A percentile compares a stretch with the other conserved stretches of the same genome.
phyloP scores from a whole-genome alignment of 2,329 filamentous ascomycete species.

The Cadophora luteo-olivacea region DNA sequence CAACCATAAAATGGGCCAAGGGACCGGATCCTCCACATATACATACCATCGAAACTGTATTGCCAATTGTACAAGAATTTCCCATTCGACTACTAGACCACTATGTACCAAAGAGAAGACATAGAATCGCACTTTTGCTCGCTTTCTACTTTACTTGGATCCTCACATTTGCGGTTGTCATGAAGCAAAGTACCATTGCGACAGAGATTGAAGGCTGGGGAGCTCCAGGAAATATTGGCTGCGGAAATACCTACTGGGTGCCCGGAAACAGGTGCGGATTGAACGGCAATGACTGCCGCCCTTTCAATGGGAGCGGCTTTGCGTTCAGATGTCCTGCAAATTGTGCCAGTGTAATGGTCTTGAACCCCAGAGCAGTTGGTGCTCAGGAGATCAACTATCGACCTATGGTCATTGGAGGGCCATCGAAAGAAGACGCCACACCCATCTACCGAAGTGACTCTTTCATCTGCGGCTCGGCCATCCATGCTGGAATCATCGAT shows the following conservation, averaged over 20 bases:
- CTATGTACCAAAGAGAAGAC: slow-evolving; percentile 63
- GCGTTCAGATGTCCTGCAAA: slow-evolving; percentile 78
- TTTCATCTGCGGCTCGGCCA: slow-evolving; percentile 83
- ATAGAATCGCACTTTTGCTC: slow-evolving; percentile 64
- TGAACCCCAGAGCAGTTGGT: slow-evolving; percentile 79
- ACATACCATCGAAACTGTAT: slow-evolving; percentile 62
- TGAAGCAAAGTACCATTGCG: slow-evolving; percentile 65
- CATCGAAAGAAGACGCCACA: slow-evolving; percentile 48
- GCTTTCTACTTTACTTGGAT: slow-evolving; percentile 72
- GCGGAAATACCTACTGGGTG: slow-evolving; percentile 73
- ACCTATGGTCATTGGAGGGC: slow-evolving; percentile 73
- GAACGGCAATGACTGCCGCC: slow-evolving; percentile 76
- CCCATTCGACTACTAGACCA: slow-evolving; percentile 69
- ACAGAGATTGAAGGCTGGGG: slow-evolving; percentile 73
- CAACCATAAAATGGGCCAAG: slow-evolving; percentile 56
- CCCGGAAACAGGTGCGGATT: slow-evolving; percentile 75
- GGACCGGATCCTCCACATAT: slow-evolving; percentile 61
- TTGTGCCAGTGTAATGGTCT: slow-evolving; percentile 68
- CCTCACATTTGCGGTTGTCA: slow-evolving; percentile 70
- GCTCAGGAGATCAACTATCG: slow-evolving; percentile 69
- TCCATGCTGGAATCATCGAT: slow-evolving; percentile 81
- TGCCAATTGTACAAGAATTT: slow-evolving; percentile 70
- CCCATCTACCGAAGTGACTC: slow-evolving; percentile 87
- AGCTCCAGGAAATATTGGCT: slow-evolving; percentile 68
- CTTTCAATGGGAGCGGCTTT: slow-evolving; percentile 73